Evolutionary conservation across 371 early-diverging fungal genomes (phyloP).

Genomic region (Apophysomyces sp.): DNA sequence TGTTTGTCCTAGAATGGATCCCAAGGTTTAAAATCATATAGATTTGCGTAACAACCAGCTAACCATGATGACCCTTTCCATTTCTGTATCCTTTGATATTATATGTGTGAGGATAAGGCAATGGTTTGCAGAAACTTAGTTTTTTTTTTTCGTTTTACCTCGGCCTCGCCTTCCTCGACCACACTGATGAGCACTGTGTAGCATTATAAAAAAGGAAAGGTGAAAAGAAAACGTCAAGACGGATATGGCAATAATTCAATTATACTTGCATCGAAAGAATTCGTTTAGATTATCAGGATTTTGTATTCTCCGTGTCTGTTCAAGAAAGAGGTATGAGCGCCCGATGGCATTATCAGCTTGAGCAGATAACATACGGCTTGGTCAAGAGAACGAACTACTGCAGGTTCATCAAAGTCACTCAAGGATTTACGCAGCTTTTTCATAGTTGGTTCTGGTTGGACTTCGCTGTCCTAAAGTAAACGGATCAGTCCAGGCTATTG

Average conservation of each 20-base stretch:
- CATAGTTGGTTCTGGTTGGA: background rate
- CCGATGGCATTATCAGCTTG: background rate
- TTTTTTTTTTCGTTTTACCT: slow-evolving; percentile 2
- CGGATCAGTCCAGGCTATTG: background rate
- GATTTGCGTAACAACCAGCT: slow-evolving; percentile 1
- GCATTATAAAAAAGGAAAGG: background rate
- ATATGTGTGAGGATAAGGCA: slow-evolving; percentile 1
- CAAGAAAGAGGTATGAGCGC: background rate
- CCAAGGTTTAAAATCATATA: background rate
- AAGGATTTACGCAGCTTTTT: background rate
- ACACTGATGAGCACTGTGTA: slow-evolving; percentile 5
- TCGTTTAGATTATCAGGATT: slow-evolving; percentile 8
- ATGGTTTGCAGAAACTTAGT: background rate
- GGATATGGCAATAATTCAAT: background rate
- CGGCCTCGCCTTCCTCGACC: slow-evolving; percentile 6
- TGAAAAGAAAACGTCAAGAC: background rate
- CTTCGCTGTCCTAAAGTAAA: background rate
- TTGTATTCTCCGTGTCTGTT: slow-evolving; percentile 6
- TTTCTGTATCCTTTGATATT: slow-evolving; percentile 9
- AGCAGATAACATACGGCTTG: background rate
- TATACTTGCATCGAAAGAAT: slow-evolving; percentile 3
- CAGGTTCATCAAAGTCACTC: background rate
- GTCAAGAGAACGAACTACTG: background rate
- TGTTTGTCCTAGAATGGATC: slow-evolving; percentile 22
- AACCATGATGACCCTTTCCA: background rate